Conservation (phyloP, 2,329 filamentous ascomycete genomes). For the Neophaeococcomyces mojaviensis region DNA sequence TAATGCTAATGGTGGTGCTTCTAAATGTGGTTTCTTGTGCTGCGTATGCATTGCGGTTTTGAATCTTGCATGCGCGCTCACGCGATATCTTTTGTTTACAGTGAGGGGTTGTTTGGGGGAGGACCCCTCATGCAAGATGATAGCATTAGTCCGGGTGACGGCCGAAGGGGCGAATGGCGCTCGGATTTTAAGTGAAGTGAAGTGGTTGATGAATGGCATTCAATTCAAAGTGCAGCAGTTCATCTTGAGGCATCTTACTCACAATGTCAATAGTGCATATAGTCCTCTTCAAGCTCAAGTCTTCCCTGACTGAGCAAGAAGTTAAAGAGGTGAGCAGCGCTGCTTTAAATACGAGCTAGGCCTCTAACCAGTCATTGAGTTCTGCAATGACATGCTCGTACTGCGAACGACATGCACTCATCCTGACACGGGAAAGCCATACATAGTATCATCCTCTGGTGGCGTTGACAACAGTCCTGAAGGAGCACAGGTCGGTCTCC, state of each 20-base stretch:
- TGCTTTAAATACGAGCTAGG: not conserved
- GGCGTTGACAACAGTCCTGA: constrained; percentile 58
- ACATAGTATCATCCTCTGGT: constrained; percentile 52
- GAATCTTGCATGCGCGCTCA: not conserved
- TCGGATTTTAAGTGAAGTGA: not conserved
- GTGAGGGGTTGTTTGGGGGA: not conserved
- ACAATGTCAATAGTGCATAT: constrained; percentile 61
- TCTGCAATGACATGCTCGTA: constrained; percentile 49
- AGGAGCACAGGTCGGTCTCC: constrained; percentile 46
- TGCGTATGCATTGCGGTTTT: not conserved
- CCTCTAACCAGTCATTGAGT: constrained; percentile 31
- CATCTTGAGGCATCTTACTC: not conserved
- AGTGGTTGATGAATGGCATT: no score
- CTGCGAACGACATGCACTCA: constrained; percentile 54
- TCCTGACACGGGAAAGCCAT: constrained; percentile 50
- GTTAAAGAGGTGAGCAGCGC: constrained; percentile 47
- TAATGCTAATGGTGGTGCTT: not conserved
- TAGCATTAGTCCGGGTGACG: not conserved
- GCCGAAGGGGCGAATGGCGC: not conserved
- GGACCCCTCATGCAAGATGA: constrained; percentile 5
- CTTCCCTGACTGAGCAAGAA: constrained; percentile 39
- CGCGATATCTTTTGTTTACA: constrained; percentile 3
- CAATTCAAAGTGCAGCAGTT: not conserved
- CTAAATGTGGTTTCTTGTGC: not conserved
- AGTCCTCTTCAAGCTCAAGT: constrained; percentile 60